These are phyloP conservation scores for Aciculosporium take DNA, from an alignment of 2,329 filamentous ascomycete species.

Conservation along the genomic window DNA sequence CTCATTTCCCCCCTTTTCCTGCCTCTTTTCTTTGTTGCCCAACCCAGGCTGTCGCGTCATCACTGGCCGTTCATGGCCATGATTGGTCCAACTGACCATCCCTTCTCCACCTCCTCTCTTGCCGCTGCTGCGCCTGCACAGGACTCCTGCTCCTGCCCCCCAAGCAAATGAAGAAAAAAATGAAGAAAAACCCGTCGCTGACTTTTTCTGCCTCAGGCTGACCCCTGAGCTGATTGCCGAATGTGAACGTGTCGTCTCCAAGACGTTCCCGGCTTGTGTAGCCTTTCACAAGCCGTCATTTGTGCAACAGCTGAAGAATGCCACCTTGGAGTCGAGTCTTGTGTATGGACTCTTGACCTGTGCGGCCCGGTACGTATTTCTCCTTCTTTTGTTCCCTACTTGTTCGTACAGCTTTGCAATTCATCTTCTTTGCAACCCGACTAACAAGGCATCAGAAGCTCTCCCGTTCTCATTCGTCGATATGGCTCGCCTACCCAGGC, in stretches of 20 bases:
- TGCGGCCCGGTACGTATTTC: constrained; percentile 38
- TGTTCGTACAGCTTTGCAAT: not conserved
- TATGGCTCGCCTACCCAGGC: constrained; percentile 42
- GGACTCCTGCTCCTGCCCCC: not conserved
- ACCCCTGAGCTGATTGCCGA: constrained; percentile 44
- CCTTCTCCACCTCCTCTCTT: no score
- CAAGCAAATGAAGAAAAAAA: not conserved
- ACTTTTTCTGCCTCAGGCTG: constrained; percentile 22
- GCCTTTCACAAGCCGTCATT: constrained; percentile 51
- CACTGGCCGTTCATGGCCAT: not conserved
- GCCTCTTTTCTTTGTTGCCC: not conserved
- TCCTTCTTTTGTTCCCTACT: not conserved
- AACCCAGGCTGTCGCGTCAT: not conserved
- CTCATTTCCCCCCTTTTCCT: not conserved
- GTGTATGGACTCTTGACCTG: constrained; percentile 44
- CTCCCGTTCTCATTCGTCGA: constrained; percentile 40
- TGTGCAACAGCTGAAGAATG: constrained; percentile 44
- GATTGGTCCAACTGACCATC: not conserved
- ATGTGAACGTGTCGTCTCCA: constrained; percentile 46
- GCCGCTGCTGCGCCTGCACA: not conserved
- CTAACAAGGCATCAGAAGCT: constrained; percentile 28
- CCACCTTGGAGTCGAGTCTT: constrained; percentile 39
- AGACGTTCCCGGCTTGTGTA: constrained; percentile 46
- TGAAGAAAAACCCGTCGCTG: not conserved
- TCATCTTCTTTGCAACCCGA: not conserved